Evolutionary conservation across 2,329 filamentous ascomycete genomes (phyloP), one percentile per base, ranked within the genome.

Genomic region (Cercospora sp.): DNA sequence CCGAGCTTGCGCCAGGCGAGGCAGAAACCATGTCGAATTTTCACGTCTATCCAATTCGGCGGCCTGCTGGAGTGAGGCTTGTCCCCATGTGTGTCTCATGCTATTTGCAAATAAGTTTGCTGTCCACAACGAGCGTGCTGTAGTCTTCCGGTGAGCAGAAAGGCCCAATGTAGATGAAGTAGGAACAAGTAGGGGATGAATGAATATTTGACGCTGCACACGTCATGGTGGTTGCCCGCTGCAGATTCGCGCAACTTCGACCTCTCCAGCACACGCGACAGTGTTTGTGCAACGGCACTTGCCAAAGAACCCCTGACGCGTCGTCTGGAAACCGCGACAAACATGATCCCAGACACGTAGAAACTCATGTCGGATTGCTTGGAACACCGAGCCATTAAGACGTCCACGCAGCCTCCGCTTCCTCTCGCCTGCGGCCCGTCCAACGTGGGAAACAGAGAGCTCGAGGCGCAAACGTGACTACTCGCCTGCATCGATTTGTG

Each of bases 11-110:
- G 21, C 18, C 51, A 51, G n/a, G 61, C 40, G 30, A 65, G 59
- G 61, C 26, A 43, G 49, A 61, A 65, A 62, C 30, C 57, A 68
- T 62, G 59, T 51, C 45, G 40, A 65, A 61, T 13, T 34, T 58
- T 30, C 55, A 59, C 55, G 18, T 28, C 16, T 18, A 18, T 16
- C 55, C 13, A 4, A 37, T 7, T 21, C 28, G 16, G 55, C n/a
- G 6, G 30, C n/a, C 16, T 34, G 16, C 30, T 34, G 9, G 28
- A 9, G 6, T 53, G 21, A n/a, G n/a, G 24, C n/a, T 12, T 53
- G 49, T 26, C 21, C n/a, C 8, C 24, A 28, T 28, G 49, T 53
- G 49, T 26, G 21, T 16, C 21, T 28, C 24, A 16, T 16, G 24
- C 49, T 28, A n/a, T 16, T 28, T 16, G 21, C 24, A 7, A 13